phyloP scores from a whole-genome alignment of 208 protist species.

The Crithidia acanthocephali region DNA sequence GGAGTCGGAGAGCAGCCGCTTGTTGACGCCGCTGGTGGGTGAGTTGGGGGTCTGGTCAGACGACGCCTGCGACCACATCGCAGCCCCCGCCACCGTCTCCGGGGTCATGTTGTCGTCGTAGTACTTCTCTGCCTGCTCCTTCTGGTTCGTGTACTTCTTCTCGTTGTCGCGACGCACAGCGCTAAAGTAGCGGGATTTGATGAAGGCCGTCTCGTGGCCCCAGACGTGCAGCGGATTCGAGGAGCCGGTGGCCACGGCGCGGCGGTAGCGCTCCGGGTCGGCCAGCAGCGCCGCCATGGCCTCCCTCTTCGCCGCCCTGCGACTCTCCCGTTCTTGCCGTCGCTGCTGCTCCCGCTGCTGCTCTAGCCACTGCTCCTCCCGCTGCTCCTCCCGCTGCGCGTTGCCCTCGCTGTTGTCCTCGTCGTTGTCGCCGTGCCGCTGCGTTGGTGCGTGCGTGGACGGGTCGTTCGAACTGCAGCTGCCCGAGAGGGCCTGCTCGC shows the following conservation, averaged over 20 bases:
- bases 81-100: background rate
- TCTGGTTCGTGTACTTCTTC: slow-evolving; percentile 5
- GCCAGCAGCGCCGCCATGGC: background rate
- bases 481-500: too few species aligned
- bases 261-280: slow-evolving; percentile 18
- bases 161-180: background rate
- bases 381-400: slow-evolving; percentile 1
- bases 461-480: background rate
- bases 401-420: background rate
- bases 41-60: slow-evolving; percentile 1
- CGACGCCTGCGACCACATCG: slow-evolving; percentile 8
- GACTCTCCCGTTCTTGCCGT: background rate
- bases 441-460: slow-evolving; percentile 10
- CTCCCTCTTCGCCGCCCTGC: slow-evolving; percentile 6
- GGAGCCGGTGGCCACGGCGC: slow-evolving; percentile 23
- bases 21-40: slow-evolving; percentile 5
- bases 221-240: slow-evolving; percentile 43
- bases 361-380: slow-evolving; percentile 8
- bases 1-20: background rate
- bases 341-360: background rate
- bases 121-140: slow-evolving; percentile 11
- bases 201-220: slow-evolving; percentile 36
- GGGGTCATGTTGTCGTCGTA: background rate
- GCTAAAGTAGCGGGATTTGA: slow-evolving; percentile 31
- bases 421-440: background rate